Evolutionary conservation across 106 monocot genomes (phyloP).

Genomic region (Posidonia australis): DNA sequence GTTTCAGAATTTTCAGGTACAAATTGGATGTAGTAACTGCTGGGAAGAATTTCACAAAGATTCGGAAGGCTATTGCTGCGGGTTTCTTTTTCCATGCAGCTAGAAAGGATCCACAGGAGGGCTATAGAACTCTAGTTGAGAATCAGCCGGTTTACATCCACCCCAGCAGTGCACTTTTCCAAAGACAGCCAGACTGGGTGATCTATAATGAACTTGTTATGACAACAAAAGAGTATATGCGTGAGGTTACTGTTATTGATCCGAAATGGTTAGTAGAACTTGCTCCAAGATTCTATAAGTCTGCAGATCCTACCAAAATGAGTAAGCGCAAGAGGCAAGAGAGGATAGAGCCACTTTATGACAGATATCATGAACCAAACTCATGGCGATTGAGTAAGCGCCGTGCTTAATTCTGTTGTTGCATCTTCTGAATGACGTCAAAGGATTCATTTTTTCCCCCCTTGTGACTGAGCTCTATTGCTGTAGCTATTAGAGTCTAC

Average conservation of each 20-base stretch:
- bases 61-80: conserved; percentile 77
- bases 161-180: conserved; percentile 85
- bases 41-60: conserved; percentile 92
- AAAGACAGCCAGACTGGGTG: conserved; percentile 93
- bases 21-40: conserved; percentile 75
- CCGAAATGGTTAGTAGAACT: conserved; percentile 92
- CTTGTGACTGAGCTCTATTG: too few relatives aligned
- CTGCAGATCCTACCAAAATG: conserved; percentile 88
- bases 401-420: conserved; percentile 35
- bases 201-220: conserved; percentile 91
- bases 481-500: too few relatives aligned
- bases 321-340: conserved; percentile 95
- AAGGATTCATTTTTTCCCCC: too few relatives aligned
- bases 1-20: conserved; percentile 33
- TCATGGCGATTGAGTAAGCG: conserved; percentile 91
- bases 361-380: conserved; percentile 96
- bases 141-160: conserved; percentile 97
- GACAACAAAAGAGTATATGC: conserved; percentile 97
- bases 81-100: conserved; percentile 92
- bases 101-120: conserved; percentile 92
- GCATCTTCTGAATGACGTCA: too few relatives aligned
- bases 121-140: conserved; percentile 86
- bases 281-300: conserved; percentile 81
- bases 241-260: conserved; percentile 89
- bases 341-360: conserved; percentile 82